Evolutionary conservation across 495 filamentous ascomycete species (phyloP).

Genomic region (Staphylotrichum tortipilum): DNA sequence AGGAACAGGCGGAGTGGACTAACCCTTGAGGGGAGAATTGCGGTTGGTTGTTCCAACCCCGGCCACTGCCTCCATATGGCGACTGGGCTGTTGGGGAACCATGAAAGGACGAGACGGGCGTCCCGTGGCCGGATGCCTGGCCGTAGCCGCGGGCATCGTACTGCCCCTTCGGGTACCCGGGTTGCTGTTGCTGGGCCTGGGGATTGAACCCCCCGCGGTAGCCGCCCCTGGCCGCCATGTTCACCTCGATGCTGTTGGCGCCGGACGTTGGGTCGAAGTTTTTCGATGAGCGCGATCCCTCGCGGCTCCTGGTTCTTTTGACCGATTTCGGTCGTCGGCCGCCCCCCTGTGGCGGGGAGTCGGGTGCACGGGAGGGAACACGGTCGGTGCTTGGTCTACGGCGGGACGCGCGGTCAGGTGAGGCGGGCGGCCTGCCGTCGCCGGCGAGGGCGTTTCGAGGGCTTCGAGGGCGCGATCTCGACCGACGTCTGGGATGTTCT

Average conservation of each 20-base stretch:
- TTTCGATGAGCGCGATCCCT: conserved; percentile 23
- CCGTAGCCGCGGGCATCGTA: conserved; percentile 39
- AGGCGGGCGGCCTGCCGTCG: conserved; percentile 25
- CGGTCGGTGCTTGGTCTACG: conserved; percentile 26
- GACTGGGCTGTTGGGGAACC: conserved; percentile 60
- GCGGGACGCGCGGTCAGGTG: conserved; percentile 28
- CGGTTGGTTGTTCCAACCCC: conserved; percentile 46
- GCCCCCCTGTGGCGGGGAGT: conserved; percentile 28
- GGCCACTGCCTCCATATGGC: conserved; percentile 53
- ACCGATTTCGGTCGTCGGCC: conserved; percentile 29
- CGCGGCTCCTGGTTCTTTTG: conserved; percentile 28
- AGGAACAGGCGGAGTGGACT: conserved; percentile 13
- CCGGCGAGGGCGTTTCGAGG: conserved; percentile 18
- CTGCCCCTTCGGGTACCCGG: conserved; percentile 24
- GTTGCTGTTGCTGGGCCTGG: conserved; percentile 23
- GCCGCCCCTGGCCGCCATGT: conserved; percentile 33
- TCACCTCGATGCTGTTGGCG: conserved; percentile 42
- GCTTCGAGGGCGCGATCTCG: conserved; percentile 28
- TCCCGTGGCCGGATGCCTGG: conserved; percentile 50
- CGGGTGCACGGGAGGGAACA: conserved; percentile 20
- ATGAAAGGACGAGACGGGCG: conserved; percentile 53
- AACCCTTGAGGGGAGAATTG: conserved; percentile 56
- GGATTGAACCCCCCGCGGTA: conserved; percentile 32
- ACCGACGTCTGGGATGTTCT: conserved; percentile 27
- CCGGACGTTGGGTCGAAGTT: conserved; percentile 32